Conservation (phyloP, 2,329 filamentous ascomycete species). For the Gnomoniopsis smithogilvyi region DNA sequence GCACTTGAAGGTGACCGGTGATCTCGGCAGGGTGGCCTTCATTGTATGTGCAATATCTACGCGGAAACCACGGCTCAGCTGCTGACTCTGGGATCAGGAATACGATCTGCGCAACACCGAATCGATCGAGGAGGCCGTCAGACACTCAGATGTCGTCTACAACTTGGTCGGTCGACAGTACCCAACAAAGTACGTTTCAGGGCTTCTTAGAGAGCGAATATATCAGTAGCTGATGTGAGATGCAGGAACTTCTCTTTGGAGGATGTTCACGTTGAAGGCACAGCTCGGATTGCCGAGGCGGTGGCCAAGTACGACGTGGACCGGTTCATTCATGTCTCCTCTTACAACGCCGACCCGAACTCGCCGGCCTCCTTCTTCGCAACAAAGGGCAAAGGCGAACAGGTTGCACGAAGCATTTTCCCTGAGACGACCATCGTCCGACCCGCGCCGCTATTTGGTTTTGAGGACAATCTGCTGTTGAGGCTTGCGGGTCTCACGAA, state of each 20-base stretch:
- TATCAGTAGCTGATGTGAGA: not conserved
- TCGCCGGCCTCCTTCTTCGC: slow-evolving; percentile 87
- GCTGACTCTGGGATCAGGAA: slow-evolving; percentile 55
- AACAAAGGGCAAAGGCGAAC: slow-evolving; percentile 84
- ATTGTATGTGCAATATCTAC: slow-evolving; percentile 53
- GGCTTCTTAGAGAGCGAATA: not conserved
- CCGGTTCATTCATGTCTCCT: slow-evolving; percentile 94
- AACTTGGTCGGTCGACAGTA: slow-evolving; percentile 94
- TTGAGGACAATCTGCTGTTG: slow-evolving; percentile 88
- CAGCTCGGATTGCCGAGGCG: slow-evolving; percentile 87
- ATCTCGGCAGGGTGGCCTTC: slow-evolving; percentile 86
- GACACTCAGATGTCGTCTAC: slow-evolving; percentile 96
- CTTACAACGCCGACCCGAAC: slow-evolving; percentile 79
- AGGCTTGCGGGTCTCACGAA: slow-evolving; percentile 78
- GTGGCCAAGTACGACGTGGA: slow-evolving; percentile 98
- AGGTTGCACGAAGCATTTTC: slow-evolving; percentile 82
- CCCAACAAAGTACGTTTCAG: slow-evolving; percentile 74
- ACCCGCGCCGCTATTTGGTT: slow-evolving; percentile 90
- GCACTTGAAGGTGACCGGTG: slow-evolving; percentile 93
- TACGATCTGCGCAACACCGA: slow-evolving; percentile 91
- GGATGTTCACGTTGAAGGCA: slow-evolving; percentile 90
- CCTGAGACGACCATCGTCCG: slow-evolving; percentile 96
- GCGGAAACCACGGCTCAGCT: not conserved
- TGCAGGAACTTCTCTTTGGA: slow-evolving; percentile 84
- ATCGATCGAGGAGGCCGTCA: slow-evolving; percentile 93